Conservation (phyloP, 2,329 filamentous ascomycete species). For the Botrytis fabae region DNA sequence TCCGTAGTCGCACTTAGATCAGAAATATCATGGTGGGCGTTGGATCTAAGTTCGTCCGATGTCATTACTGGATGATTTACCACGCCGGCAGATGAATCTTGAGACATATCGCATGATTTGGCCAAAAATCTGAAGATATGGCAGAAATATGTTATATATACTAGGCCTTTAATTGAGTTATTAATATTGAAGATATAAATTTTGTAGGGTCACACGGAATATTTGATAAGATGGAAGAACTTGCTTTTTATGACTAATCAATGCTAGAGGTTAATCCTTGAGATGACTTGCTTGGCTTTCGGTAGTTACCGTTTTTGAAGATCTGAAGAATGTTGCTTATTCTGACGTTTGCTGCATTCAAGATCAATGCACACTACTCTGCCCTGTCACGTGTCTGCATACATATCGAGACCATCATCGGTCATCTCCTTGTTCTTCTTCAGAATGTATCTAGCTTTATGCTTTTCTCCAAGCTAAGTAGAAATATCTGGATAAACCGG, state of each 20-base stretch:
- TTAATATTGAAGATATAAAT: background rate
- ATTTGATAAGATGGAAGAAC: constrained; percentile 2
- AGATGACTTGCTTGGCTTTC: background rate
- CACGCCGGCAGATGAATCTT: constrained; percentile 26
- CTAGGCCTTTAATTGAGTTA: background rate
- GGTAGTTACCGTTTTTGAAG: background rate
- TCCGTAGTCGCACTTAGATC: background rate
- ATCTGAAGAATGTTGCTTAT: constrained; percentile 2
- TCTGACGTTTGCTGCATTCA: background rate
- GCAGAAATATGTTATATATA: constrained; percentile 4
- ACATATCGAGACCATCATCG: background rate
- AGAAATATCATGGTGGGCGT: constrained; percentile 8
- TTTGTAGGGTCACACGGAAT: background rate
- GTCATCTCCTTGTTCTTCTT: background rate
- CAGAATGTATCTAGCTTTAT: background rate
- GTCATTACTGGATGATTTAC: constrained; percentile 25
- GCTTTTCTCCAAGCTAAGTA: background rate
- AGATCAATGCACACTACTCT: no score
- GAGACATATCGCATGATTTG: constrained; percentile 33
- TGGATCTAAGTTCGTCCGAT: constrained; percentile 26
- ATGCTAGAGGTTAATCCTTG: background rate
- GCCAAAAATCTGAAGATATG: background rate
- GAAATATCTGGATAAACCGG: background rate
- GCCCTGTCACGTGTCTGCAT: no score
- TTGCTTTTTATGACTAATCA: constrained; percentile 8